These are phyloP conservation scores for Alternaria angustiovoidea DNA, from an alignment of 2,329 filamentous ascomycete species.

Conservation along the genomic window DNA sequence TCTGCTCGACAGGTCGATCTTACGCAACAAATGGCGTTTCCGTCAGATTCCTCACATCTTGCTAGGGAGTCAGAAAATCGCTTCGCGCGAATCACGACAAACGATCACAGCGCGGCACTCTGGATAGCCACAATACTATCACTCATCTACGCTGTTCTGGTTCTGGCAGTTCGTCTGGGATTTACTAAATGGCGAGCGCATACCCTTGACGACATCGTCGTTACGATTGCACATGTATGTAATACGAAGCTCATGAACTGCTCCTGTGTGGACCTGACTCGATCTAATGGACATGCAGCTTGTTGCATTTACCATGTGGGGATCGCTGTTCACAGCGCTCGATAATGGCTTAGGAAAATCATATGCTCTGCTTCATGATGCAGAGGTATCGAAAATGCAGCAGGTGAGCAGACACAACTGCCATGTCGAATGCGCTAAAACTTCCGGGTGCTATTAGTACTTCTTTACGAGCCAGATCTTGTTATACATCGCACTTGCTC, in stretches of 20 bases:
- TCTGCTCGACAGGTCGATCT: neutral
- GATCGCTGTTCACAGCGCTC: conserved; percentile 1
- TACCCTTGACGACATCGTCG: conserved; percentile 7
- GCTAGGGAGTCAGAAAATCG: conserved; percentile 5
- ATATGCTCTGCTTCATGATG: conserved; percentile 1
- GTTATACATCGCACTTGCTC: conserved; percentile 10
- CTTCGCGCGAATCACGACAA: conserved; percentile 7
- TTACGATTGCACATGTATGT: conserved; percentile 11
- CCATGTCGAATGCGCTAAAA: neutral
- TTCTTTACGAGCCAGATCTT: conserved; percentile 7
- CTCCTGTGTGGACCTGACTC: too few species aligned
- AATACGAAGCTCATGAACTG: neutral
- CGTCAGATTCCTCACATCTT: neutral
- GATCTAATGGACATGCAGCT: conserved; percentile 1
- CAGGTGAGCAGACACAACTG: neutral
- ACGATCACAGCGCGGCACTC: conserved; percentile 13
- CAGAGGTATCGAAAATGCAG: neutral
- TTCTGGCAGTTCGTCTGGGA: conserved; percentile 7
- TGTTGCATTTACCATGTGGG: conserved; percentile 10
- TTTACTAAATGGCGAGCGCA: conserved; percentile 12
- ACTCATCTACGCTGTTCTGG: conserved; percentile 6
- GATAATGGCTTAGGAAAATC: conserved; percentile 11
- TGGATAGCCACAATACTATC: conserved; percentile 11
- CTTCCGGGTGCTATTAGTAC: neutral
- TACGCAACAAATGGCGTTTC: conserved; percentile 1